phyloP scores from a whole-genome alignment of 2,329 filamentous ascomycete species.

The Curvularia hawaiiensis region DNA sequence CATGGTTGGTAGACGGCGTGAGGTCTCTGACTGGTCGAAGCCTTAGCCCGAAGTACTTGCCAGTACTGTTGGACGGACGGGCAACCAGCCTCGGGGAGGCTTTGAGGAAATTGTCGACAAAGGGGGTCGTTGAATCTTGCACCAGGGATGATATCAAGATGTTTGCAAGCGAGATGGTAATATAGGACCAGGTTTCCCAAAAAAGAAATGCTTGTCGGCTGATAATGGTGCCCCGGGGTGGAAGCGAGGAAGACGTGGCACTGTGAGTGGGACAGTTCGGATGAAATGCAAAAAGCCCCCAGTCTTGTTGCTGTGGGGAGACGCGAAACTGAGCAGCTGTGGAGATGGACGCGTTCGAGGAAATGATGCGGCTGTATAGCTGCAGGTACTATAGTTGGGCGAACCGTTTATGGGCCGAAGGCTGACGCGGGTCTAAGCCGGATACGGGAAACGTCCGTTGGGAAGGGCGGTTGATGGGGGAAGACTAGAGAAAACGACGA shows the following conservation, averaged over 20 bases:
- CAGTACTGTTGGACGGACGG: slow-evolving; percentile 7
- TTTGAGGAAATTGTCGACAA: background rate
- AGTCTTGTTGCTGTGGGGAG: slow-evolving; percentile 37
- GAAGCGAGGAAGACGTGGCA: slow-evolving; percentile 10
- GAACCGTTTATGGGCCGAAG: slow-evolving; percentile 32
- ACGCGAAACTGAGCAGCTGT: slow-evolving; percentile 29
- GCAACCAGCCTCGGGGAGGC: background rate
- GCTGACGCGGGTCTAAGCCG: slow-evolving; percentile 37
- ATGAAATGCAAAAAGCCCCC: slow-evolving; percentile 26
- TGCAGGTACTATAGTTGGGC: slow-evolving; percentile 23
- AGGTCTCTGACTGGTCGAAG: slow-evolving; percentile 9
- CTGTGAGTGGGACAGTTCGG: slow-evolving; percentile 22
- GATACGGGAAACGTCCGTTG: slow-evolving; percentile 18
- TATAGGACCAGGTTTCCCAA: slow-evolving; percentile 11
- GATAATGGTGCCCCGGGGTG: slow-evolving; percentile 9
- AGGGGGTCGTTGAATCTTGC: background rate
- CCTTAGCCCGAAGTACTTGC: slow-evolving; percentile 7
- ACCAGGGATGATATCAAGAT: background rate
- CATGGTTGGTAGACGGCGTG: slow-evolving; percentile 20
- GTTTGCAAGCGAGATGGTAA: slow-evolving; percentile 2
- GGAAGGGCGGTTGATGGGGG: slow-evolving; percentile 20
- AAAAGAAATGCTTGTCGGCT: slow-evolving; percentile 11
- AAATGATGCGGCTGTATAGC: slow-evolving; percentile 24
- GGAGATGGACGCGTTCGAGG: slow-evolving; percentile 41
- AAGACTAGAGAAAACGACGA: slow-evolving; percentile 13